Evolutionary conservation across 176 grass and related monocot species (phyloP), one percentile per base, ranked within the genome.

Genomic region (Triticum timopheevii): DNA sequence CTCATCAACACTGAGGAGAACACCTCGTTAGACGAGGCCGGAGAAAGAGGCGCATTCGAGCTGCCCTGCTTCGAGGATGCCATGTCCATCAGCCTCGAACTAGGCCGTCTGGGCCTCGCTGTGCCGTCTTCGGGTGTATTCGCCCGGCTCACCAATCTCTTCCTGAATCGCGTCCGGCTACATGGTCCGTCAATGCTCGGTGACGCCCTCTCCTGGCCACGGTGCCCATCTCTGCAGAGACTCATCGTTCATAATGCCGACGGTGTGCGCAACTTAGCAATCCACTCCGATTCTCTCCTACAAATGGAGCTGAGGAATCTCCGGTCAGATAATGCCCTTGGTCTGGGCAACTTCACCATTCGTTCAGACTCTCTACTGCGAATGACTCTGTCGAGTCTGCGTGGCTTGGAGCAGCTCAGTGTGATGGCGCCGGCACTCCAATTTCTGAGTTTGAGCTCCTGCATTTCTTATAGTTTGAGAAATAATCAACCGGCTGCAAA

Each of bases 11-110:
- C 0, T 16, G 1, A 1, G 33, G 4, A 39, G 8, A 40, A 10
- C 0, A 4, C 20, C 10, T 0, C 22, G 15, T 0, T 6, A 1
- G 85, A 9, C 16, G 27, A 27, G 78, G 10, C 0, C 6, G 4
- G 1, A 0, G 66, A 52, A 31, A 0, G 5, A 28, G 63, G 36
- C 63, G 25, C 5, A 2, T 11, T 88, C 16, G 47, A 82, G 20
- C 64, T 88, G 35, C 86, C 86, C 13, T 78, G 80, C 73, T 88
- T 88, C 36, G 13, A 19, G 36, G 49, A 34, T 1, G 73, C 80
- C 73, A 78, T 64, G 3, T 0, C 0, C 6, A 61, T 88, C 19
- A 0, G 0, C 2, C 63, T 88, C 13, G 3, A 24, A 15, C 47
- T 70, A 27, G 36, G 80, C 6, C 36, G 22, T 10, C 28, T 63